Base-by-base conservation (phyloP, 345 rosid genomes). In the Sonneratia caseolaris region DNA sequence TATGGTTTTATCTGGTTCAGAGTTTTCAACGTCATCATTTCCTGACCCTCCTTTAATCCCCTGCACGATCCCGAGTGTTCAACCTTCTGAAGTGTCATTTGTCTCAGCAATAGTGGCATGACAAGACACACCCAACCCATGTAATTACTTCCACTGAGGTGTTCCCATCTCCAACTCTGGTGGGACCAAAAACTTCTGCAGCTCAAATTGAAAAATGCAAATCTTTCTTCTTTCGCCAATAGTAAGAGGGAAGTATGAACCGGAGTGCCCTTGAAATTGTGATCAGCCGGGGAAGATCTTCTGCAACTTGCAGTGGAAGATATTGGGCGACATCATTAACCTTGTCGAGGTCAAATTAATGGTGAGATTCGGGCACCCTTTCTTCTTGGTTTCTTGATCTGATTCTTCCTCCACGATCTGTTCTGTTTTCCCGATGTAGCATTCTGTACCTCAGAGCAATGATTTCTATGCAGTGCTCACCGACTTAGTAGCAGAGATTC, bases 61-160 rank as follows among this genome's bases (percentile, higher is more conserved):
- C 11, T 56, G 27, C 62, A 56, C 11, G 7, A 66, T 18, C 5
- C 15, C 24, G 14, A 15, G 9, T 13, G 38, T 37, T 38, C n/a
- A 66, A 37, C n/a, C 18, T 36, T 16, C 69, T 12, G 9, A 37
- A 37, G 47, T 66, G 69, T 66, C 69, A 36, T 19, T 37, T 66
- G 19, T 37, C 48, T 19, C 69, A 66, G 18, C 69, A 66, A 66
- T 37, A 40, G 16, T 66, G 69, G 38, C 69, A 37, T 40, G 69
- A 66, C 69, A 66, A 66, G 69, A 43, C 47, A 43, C 47, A 66
- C 69, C 69, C 21, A 37, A 66, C 69, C 16, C 48, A 16, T 66
- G 69, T 40, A 43, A 66, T 66, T 37, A 24, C 69, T 37, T 66
- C 47, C 47, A 16, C 27, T 40, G 13, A 7, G 27, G 69, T 38